Conservation (phyloP, 2,329 filamentous ascomycete genomes). For the Fusarium robinianum region DNA sequence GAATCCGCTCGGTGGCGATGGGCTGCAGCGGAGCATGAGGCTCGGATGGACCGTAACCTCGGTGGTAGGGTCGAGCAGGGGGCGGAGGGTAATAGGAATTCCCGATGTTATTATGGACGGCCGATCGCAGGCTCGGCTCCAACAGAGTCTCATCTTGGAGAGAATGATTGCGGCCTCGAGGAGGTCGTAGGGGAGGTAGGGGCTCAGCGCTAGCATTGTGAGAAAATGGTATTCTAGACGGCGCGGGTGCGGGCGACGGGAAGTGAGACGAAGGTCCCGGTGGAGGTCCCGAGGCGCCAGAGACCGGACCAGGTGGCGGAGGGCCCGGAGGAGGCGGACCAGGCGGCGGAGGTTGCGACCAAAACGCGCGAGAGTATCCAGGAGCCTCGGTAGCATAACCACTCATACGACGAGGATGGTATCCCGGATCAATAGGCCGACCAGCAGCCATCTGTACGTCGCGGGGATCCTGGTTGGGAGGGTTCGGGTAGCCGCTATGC, state of each 20-base stretch:
- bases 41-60: conserved; percentile 40
- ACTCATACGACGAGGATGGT: conserved; percentile 40
- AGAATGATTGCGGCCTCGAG: conserved; percentile 42
- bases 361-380: conserved; percentile 42
- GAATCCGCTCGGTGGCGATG: conserved; percentile 40
- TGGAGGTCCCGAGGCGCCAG: conserved; percentile 25
- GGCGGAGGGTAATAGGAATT: conserved; percentile 41
- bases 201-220: conserved; percentile 43
- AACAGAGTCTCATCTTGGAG: conserved; percentile 41
- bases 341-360: conserved; percentile 41
- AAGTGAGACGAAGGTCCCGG: conserved; percentile 33
- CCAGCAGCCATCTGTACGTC: conserved; percentile 37
- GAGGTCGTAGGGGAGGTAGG: conserved; percentile 46
- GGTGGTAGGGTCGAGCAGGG: conserved; percentile 39
- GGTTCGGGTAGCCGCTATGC: conserved; percentile 36
- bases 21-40: conserved; percentile 39
- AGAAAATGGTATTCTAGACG: conserved; percentile 43
- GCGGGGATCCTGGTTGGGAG: conserved; percentile 35
- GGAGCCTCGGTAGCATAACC: conserved; percentile 38
- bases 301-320: conserved; percentile 19
- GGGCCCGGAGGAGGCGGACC: conserved; percentile 35
- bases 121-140: conserved; percentile 40
- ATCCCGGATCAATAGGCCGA: conserved; percentile 41
- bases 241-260: conserved; percentile 35
- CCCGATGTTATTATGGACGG: conserved; percentile 31